These are phyloP conservation scores for Sphagnum contortum DNA, from an alignment of 225 moss, liverwort and hornwort genomes.

Conservation along the genomic window DNA sequence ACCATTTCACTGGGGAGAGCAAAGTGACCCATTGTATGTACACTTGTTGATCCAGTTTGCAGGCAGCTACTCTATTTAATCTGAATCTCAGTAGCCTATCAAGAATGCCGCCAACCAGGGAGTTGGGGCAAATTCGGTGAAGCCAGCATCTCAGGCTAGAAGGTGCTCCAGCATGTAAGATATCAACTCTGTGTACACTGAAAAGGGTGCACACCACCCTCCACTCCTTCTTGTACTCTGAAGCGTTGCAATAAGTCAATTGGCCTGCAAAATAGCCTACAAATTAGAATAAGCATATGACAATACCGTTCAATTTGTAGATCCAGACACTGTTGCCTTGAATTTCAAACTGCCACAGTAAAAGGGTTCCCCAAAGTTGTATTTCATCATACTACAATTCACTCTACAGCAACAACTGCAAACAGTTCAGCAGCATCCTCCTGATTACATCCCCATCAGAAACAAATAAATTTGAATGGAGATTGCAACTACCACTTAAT, in stretches of 20 bases:
- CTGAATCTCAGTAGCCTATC: conserved; percentile 25
- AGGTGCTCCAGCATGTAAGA: conserved; percentile 13
- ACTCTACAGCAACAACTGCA: too few relatives aligned
- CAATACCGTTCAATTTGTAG: too few relatives aligned
- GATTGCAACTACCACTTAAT: neutral
- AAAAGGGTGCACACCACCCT: conserved; percentile 84
- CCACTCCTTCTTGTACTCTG: conserved; percentile 86
- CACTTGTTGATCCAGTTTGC: conserved; percentile 32
- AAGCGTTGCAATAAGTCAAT: conserved; percentile 88
- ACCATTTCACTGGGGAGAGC: neutral
- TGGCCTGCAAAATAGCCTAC: conserved; percentile 37
- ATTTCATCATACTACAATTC: too few relatives aligned
- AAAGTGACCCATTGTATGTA: conserved; percentile 30
- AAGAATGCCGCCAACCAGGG: conserved; percentile 27
- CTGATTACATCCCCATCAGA: too few relatives aligned
- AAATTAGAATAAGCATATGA: too few relatives aligned
- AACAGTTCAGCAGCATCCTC: too few relatives aligned
- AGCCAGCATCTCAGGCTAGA: conserved; percentile 27
- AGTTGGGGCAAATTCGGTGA: conserved; percentile 15
- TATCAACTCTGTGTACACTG: conserved; percentile 97
- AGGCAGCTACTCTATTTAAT: conserved; percentile 12
- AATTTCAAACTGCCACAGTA: too few relatives aligned
- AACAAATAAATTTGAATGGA: neutral
- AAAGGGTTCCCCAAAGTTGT: too few relatives aligned
- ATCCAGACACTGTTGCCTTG: too few relatives aligned